Percentiles rank a stretch among this genome's conserved stretches.
Conservation (phyloP, 129 eudicot species). For the Chrysanthemum lavandulifolium region DNA sequence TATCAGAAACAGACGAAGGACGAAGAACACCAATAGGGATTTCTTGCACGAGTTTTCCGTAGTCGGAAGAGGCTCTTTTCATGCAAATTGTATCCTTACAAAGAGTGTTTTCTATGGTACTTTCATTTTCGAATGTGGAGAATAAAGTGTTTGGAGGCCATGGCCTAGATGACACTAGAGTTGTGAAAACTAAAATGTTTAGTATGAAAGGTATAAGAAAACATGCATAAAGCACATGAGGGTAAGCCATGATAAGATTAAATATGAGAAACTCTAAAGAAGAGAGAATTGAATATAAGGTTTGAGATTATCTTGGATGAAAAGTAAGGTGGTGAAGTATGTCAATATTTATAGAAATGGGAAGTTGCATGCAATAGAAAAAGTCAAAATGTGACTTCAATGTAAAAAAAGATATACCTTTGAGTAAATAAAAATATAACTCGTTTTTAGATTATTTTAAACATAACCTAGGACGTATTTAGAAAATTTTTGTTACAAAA, state of each 20-base stretch:
- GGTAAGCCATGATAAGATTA: constrained; percentile 10
- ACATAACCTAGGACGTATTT: background rate
- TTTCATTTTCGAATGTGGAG: constrained; percentile 10
- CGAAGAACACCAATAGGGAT: constrained; percentile 33
- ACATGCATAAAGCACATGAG: constrained; percentile 12
- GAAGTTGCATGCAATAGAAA: constrained; percentile 22
- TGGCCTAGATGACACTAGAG: constrained; percentile 20
- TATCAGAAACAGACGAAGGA: constrained; percentile 30
- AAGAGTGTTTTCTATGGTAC: constrained; percentile 6
- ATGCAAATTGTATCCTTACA: constrained; percentile 28
- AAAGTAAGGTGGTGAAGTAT: constrained; percentile 12
- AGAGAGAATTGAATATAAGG: background rate
- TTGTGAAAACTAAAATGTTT: background rate
- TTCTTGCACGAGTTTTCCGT: constrained; percentile 29
- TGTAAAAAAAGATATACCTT: constrained; percentile 28
- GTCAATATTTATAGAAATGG: constrained; percentile 10
- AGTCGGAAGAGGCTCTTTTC: constrained; percentile 33
- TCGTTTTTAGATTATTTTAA: background rate
- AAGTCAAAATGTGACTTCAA: constrained; percentile 33
- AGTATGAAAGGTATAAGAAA: constrained; percentile 17
- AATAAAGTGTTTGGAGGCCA: background rate
- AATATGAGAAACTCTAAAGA: constrained; percentile 1
- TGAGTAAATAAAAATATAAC: constrained; percentile 25
- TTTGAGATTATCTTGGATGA: background rate
- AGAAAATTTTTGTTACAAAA: constrained; percentile 3